Evolutionary conservation across 345 rosid genomes (phyloP).

Genomic region (Citrus cavaleriei): DNA sequence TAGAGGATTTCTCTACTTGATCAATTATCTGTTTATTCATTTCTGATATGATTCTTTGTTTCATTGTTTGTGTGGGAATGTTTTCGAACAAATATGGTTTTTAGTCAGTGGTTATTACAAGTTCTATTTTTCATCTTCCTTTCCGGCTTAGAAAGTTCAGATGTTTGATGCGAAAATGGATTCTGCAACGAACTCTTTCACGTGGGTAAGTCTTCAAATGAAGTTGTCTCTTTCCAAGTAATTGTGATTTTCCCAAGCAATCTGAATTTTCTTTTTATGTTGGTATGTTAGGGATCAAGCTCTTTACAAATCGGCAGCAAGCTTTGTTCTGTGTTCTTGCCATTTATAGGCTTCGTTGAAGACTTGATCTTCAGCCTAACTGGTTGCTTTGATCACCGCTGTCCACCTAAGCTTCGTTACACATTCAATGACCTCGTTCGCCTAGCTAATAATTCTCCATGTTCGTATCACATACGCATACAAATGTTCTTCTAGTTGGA

Average conservation of each 20-base stretch:
- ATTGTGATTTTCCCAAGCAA: not conserved
- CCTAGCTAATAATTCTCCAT: conserved; percentile 31
- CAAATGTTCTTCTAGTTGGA: not conserved
- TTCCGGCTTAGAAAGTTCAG: not conserved
- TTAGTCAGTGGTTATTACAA: not conserved
- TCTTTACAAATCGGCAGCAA: conserved; percentile 21
- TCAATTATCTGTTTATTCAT: not conserved
- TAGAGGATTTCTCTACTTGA: not conserved
- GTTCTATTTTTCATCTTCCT: not conserved
- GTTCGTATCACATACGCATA: conserved; percentile 17
- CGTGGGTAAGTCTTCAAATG: conserved; percentile 2
- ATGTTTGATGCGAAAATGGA: conserved; percentile 2
- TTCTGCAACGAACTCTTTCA: not conserved
- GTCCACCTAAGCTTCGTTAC: conserved; percentile 18
- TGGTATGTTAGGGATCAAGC: conserved; percentile 20
- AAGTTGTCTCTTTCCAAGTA: not conserved
- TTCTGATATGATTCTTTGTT: not conserved
- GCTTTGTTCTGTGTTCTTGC: conserved; percentile 30
- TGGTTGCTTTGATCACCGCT: conserved; percentile 33
- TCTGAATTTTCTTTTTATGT: not conserved
- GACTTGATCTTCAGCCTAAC: conserved; percentile 18
- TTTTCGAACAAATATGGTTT: not conserved
- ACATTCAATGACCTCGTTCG: conserved; percentile 30
- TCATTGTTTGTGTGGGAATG: not conserved
- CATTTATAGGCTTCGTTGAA: conserved; percentile 26